Conservation (phyloP, 2,329 filamentous ascomycete species). For the Mycogone perniciosa region DNA sequence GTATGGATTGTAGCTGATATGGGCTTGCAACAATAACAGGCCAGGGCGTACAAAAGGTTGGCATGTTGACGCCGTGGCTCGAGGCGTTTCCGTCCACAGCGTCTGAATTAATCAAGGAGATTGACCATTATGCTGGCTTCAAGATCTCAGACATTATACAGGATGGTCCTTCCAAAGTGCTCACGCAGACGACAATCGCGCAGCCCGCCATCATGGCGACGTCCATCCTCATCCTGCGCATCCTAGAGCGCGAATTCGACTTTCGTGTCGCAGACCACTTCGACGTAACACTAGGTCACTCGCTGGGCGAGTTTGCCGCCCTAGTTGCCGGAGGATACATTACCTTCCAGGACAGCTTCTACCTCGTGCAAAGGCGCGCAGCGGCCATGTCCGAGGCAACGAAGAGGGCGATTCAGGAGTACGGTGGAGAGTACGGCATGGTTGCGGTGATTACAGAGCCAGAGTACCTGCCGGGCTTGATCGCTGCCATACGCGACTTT, state of each 20-base stretch:
- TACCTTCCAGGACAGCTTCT: conserved; percentile 68
- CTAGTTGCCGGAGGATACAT: conserved; percentile 80
- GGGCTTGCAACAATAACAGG: conserved; percentile 40
- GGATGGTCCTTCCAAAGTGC: conserved; percentile 66
- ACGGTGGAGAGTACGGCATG: conserved; percentile 87
- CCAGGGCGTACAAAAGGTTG: conserved; percentile 82
- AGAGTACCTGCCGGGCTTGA: conserved; percentile 61
- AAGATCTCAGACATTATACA: conserved; percentile 73
- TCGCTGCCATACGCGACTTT: conserved; percentile 72
- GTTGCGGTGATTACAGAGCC: conserved; percentile 86
- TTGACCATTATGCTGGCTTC: conserved; percentile 69
- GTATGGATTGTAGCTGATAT: too few relatives aligned
- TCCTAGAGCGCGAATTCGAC: conserved; percentile 78
- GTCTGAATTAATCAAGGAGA: conserved; percentile 72
- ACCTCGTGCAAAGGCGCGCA: conserved; percentile 69
- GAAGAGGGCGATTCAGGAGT: conserved; percentile 53
- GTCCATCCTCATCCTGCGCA: conserved; percentile 79
- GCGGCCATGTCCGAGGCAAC: conserved; percentile 80
- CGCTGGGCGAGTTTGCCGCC: conserved; percentile 87
- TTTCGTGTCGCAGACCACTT: conserved; percentile 66
- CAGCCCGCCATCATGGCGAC: conserved; percentile 97
- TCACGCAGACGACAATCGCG: conserved; percentile 79
- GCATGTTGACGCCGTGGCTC: conserved; percentile 82
- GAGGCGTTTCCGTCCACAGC: conserved; percentile 77
- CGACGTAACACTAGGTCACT: conserved; percentile 83